These are phyloP conservation scores for Botrytis deweyae DNA, from an alignment of 2,329 filamentous ascomycete species.

Conservation along the genomic window DNA sequence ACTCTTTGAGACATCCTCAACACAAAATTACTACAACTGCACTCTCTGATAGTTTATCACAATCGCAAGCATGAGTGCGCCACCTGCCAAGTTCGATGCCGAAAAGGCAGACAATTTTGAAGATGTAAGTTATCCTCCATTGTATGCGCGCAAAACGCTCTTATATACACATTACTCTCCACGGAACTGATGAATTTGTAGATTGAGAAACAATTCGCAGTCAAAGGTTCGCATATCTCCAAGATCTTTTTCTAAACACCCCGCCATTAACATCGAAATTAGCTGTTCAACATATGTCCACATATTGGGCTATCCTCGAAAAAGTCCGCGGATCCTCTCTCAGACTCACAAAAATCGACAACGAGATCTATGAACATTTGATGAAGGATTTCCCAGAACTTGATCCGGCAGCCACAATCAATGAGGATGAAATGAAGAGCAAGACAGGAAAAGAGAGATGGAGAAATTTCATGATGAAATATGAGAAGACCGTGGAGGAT, in stretches of 20 bases:
- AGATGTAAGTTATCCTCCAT: constrained; percentile 51
- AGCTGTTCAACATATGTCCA: constrained; percentile 93
- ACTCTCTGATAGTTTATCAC: too few relatives aligned
- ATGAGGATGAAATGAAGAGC: constrained; percentile 98
- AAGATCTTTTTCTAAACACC: constrained; percentile 23
- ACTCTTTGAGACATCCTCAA: neutral
- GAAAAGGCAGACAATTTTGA: constrained; percentile 69
- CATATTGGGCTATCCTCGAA: constrained; percentile 95
- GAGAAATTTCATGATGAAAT: constrained; percentile 90
- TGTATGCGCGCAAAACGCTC: constrained; percentile 2
- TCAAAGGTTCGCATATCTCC: constrained; percentile 66
- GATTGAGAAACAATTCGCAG: constrained; percentile 99
- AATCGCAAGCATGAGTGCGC: constrained; percentile 27
- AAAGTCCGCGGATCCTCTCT: constrained; percentile 84
- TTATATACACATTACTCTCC: constrained; percentile 19
- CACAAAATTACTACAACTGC: neutral
- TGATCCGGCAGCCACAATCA: constrained; percentile 73
- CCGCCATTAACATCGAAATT: constrained; percentile 31
- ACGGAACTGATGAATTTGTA: constrained; percentile 42
- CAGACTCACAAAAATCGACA: constrained; percentile 88
- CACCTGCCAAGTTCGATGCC: constrained; percentile 48
- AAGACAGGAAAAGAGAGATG: constrained; percentile 90
- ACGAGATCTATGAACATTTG: constrained; percentile 91
- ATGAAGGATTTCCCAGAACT: constrained; percentile 88
- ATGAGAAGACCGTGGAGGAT: constrained; percentile 94